Percentiles rank a stretch among this genome's conserved stretches.
These are phyloP conservation scores for Phytophthora tubulina DNA, from an alignment of 352 stramenopile genomes.

Conservation along the genomic window DNA sequence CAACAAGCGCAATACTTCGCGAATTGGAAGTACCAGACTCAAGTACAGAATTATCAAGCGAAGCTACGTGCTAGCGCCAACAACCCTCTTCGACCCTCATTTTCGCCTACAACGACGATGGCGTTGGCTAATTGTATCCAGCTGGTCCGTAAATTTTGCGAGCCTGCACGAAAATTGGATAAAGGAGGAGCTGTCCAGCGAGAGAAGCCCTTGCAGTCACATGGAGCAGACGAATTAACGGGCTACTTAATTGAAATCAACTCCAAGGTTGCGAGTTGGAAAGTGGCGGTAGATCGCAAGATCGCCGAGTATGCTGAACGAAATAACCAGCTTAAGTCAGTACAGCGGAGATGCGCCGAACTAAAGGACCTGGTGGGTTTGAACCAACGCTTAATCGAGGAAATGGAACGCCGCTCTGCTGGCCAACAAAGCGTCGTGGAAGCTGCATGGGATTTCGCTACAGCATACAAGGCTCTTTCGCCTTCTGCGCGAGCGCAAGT, in stretches of 20 bases:
- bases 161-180: conserved; percentile 27
- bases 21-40: conserved; percentile 28
- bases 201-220: not conserved
- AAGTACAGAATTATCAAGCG: conserved; percentile 11
- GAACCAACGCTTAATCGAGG: conserved; percentile 53
- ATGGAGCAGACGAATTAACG: conserved; percentile 24
- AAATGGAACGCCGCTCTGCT: conserved; percentile 52
- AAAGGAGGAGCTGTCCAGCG: not conserved
- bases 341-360: conserved; percentile 54
- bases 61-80: conserved; percentile 25
- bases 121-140: conserved; percentile 58
- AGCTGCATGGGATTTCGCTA: conserved; percentile 51
- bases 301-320: conserved; percentile 52
- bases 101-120: conserved; percentile 43
- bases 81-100: conserved; percentile 16
- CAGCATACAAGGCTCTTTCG: conserved; percentile 50
- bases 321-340: conserved; percentile 52
- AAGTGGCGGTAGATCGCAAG: conserved; percentile 55
- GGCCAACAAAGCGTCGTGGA: conserved; percentile 52
- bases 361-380: conserved; percentile 60
- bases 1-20: conserved; percentile 28
- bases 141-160: conserved; percentile 56
- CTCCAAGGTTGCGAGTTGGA: conserved; percentile 57
- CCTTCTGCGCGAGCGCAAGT: conserved; percentile 46
- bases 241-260: conserved; percentile 59